Evolutionary conservation across 495 filamentous ascomycete genomes (phyloP).

Genomic region (Bacidia gigantensis): DNA sequence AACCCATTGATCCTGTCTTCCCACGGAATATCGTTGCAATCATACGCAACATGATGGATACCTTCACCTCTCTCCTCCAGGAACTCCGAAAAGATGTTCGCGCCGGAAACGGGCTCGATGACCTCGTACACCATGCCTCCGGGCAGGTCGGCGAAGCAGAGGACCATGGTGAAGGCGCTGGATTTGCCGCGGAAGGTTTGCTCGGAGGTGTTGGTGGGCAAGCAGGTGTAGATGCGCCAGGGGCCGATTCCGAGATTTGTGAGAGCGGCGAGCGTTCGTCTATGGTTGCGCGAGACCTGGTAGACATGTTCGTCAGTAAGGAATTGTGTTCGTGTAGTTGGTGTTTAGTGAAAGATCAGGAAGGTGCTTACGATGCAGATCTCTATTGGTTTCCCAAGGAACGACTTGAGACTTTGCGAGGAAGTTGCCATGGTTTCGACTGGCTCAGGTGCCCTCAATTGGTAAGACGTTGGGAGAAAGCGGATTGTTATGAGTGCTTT

Average conservation of each 20-base stretch:
- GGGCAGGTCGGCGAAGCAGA: constrained; percentile 15
- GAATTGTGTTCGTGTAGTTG: neutral
- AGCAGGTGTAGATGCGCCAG: constrained; percentile 16
- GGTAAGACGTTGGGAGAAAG: neutral
- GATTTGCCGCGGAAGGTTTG: constrained; percentile 13
- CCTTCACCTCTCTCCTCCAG: constrained; percentile 11
- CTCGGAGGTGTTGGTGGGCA: constrained; percentile 7
- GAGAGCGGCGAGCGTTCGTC: constrained; percentile 13
- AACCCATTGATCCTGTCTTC: constrained; percentile 10
- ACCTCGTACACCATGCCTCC: constrained; percentile 13
- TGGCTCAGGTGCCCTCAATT: neutral
- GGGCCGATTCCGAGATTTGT: constrained; percentile 15
- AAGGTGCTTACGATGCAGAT: constrained; percentile 11
- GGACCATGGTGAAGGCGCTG: constrained; percentile 9
- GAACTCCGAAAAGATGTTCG: constrained; percentile 13
- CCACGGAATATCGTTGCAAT: constrained; percentile 14
- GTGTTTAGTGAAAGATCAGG: neutral
- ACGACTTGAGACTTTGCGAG: neutral
- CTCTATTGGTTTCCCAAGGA: constrained; percentile 14
- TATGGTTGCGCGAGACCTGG: constrained; percentile 8
- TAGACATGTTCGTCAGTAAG: neutral
- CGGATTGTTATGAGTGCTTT: neutral
- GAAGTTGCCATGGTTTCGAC: neutral
- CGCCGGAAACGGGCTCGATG: constrained; percentile 14
- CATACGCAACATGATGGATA: constrained; percentile 17